Conservation (phyloP, 2,329 filamentous ascomycete genomes). For the Ceratocystis huliohia region DNA sequence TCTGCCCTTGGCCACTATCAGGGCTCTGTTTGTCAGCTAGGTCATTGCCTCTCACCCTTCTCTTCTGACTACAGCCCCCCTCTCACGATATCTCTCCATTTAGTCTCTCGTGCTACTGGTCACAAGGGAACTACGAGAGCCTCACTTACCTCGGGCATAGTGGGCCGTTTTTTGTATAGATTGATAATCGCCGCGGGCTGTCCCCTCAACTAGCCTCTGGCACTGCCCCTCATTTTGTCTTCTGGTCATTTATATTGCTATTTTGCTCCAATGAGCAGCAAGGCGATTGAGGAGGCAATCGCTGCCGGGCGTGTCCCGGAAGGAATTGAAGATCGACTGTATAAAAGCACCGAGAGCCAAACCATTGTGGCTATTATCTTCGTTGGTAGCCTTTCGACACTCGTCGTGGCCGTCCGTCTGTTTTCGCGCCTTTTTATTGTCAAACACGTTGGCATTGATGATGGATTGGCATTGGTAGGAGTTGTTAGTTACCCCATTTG, state of each 20-base stretch:
- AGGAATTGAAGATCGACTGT: constrained; percentile 28
- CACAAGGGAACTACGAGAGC: too few species aligned
- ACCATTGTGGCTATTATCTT: constrained; percentile 32
- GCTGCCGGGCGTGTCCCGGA: constrained; percentile 29
- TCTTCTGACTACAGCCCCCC: too few species aligned
- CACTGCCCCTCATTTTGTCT: neutral
- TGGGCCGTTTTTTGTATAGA: too few species aligned
- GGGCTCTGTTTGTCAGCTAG: too few species aligned
- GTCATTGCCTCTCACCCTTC: too few species aligned
- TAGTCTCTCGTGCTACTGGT: too few species aligned
- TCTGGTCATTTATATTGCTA: neutral
- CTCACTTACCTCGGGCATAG: too few species aligned
- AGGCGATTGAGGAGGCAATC: constrained; percentile 26
- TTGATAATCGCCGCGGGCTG: too few species aligned
- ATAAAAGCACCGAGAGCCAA: constrained; percentile 29
- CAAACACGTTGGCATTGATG: constrained; percentile 31
- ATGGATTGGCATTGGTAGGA: constrained; percentile 29
- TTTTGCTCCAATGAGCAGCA: constrained; percentile 13
- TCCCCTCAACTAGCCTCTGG: neutral
- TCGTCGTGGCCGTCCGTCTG: constrained; percentile 29
- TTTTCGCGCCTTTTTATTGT: constrained; percentile 30
- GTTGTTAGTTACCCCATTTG: constrained; percentile 26
- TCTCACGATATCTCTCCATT: too few species aligned
- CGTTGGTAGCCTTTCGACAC: constrained; percentile 28
- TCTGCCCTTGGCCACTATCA: too few species aligned